A percentile compares a stretch with the other conserved stretches of the same genome.
phyloP scores from a whole-genome alignment of 805 yeast genomes.

The Saccharomycopsis guyanensis region DNA sequence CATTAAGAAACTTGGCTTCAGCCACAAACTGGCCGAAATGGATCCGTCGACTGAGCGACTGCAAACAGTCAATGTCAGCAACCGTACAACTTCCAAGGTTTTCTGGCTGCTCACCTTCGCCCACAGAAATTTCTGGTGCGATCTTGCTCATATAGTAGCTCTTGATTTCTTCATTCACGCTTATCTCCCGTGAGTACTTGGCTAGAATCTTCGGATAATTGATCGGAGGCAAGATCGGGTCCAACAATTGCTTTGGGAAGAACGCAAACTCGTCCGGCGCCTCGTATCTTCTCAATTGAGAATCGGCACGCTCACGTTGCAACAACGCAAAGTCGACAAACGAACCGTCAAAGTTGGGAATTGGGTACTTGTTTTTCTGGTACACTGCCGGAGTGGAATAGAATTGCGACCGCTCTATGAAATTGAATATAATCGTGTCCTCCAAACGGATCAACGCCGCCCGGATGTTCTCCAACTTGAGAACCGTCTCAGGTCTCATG shows the following conservation, averaged over 20 bases:
- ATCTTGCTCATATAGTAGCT: conserved; percentile 62
- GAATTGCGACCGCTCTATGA: conserved; percentile 91
- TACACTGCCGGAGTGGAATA: conserved; percentile 70
- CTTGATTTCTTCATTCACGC: conserved; percentile 65
- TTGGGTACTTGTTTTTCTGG: conserved; percentile 43
- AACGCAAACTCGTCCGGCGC: conserved; percentile 94
- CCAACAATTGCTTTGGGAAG: conserved; percentile 59
- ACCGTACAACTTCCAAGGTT: conserved; percentile 82
- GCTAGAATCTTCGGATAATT: conserved; percentile 77
- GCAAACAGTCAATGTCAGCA: conserved; percentile 80
- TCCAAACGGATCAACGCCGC: conserved; percentile 86
- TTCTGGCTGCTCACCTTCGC: conserved; percentile 67
- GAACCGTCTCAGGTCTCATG: conserved; percentile 71
- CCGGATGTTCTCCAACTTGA: conserved; percentile 76
- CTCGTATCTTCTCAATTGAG: conserved; percentile 82
- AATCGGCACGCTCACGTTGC: conserved; percentile 66
- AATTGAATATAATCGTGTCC: conserved; percentile 86
- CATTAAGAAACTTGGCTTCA: conserved; percentile 78
- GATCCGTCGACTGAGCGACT: conserved; percentile 82
- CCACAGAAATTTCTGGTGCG: conserved; percentile 65
- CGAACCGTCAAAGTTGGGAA: conserved; percentile 68
- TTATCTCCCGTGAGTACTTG: conserved; percentile 62
- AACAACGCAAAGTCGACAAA: conserved; percentile 81
- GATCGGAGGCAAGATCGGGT: conserved; percentile 72
- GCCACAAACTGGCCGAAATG: conserved; percentile 98